A percentile compares a stretch with the other conserved stretches of the same genome.
Evolutionary conservation across 805 yeast species (phyloP).

Genomic region (Candida chilensis): DNA sequence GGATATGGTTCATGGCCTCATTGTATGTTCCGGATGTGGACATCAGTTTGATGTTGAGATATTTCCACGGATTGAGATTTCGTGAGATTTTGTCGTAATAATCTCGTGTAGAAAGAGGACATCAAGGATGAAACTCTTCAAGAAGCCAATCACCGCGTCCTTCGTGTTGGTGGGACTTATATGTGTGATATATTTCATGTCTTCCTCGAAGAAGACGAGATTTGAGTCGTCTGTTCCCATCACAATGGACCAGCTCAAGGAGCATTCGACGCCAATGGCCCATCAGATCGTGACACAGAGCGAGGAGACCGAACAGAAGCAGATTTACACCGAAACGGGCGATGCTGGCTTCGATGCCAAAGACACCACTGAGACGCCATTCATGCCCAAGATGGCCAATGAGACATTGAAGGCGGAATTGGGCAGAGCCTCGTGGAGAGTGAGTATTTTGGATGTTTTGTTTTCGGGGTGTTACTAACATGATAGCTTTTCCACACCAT

Average conservation of each 20-base stretch:
- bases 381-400: constrained; percentile 94
- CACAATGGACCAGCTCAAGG: neutral
- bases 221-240: neutral
- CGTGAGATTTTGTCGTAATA: too few species aligned
- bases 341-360: constrained; percentile 4
- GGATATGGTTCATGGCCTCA: too few species aligned
- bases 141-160: constrained; percentile 17
- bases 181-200: constrained; percentile 16
- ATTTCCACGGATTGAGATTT: too few species aligned
- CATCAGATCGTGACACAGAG: neutral
- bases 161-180: constrained; percentile 13
- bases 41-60: too few species aligned
- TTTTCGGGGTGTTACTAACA: neutral
- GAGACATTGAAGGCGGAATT: constrained; percentile 74
- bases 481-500: constrained; percentile 72
- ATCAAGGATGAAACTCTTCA: constrained; percentile 12
- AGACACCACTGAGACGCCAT: constrained; percentile 33
- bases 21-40: too few species aligned
- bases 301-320: neutral
- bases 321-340: constrained; percentile 1
- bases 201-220: constrained; percentile 6
- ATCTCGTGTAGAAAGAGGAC: too few species aligned
- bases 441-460: neutral
- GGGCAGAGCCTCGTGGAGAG: constrained; percentile 85
- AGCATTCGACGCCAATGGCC: neutral